These are phyloP conservation scores for Bothriochloa decipiens DNA, from an alignment of 176 grass and related monocot species.

Conservation along the genomic window DNA sequence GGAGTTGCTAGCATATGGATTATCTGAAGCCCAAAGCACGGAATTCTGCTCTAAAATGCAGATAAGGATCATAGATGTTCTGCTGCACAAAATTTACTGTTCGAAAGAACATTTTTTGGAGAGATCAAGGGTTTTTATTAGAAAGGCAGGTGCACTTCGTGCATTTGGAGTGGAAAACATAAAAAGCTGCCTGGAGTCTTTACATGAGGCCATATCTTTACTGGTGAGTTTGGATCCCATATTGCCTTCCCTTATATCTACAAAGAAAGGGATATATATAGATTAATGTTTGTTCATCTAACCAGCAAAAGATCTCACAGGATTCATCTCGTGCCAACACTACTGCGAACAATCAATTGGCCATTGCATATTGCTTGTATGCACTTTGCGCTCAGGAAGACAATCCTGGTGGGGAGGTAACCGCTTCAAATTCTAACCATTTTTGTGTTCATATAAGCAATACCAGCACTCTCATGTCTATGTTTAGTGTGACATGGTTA, in stretches of 20 bases:
- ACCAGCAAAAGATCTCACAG: slow-evolving; percentile 48
- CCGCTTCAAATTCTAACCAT: not conserved
- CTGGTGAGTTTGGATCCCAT: slow-evolving; percentile 58
- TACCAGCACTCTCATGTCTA: not conserved
- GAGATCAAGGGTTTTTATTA: slow-evolving; percentile 76
- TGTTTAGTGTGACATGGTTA: slow-evolving; percentile 22
- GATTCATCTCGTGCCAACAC: slow-evolving; percentile 44
- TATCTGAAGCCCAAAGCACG: slow-evolving; percentile 51
- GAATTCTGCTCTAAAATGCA: slow-evolving; percentile 69
- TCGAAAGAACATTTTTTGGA: slow-evolving; percentile 57
- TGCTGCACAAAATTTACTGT: slow-evolving; percentile 73
- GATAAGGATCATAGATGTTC: slow-evolving; percentile 64
- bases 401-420: slow-evolving; percentile 65
- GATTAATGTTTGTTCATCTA: slow-evolving; percentile 39
- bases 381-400: slow-evolving; percentile 85
- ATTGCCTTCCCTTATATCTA: slow-evolving; percentile 20
- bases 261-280: slow-evolving; percentile 16
- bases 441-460: not conserved
- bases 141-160: slow-evolving; percentile 64
- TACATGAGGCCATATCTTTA: slow-evolving; percentile 82
- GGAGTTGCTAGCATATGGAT: slow-evolving; percentile 67
- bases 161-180: slow-evolving; percentile 58
- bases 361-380: slow-evolving; percentile 68
- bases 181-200: slow-evolving; percentile 56
- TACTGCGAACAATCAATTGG: slow-evolving; percentile 59